Evolutionary conservation across 768 basidiomycete genomes (phyloP).

Genomic region (Lentinula lateritia): DNA sequence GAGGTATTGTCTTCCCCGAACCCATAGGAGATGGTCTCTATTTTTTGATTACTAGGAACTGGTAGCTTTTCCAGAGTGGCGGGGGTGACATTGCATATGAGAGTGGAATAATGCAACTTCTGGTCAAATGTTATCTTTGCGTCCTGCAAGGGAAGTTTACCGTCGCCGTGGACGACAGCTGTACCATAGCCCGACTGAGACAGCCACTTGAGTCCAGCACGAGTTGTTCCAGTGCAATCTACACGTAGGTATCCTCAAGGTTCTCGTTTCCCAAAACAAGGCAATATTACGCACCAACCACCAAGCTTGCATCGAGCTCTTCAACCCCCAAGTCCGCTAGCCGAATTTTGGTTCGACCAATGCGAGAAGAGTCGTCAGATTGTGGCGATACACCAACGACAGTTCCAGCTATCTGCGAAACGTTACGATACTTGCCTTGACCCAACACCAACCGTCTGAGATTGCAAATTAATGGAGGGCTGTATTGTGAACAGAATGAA

Average conservation of each 20-base stretch:
- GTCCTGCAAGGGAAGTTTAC: background rate
- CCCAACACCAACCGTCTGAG: conserved; percentile 11
- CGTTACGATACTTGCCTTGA: conserved; percentile 9
- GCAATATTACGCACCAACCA: conserved; percentile 12
- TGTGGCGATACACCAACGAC: conserved; percentile 8
- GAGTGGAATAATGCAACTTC: conserved; percentile 14
- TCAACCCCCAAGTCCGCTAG: background rate
- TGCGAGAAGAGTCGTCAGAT: background rate
- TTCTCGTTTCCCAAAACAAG: background rate
- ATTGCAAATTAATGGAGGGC: background rate
- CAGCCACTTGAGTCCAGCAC: conserved; percentile 14
- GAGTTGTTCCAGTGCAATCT: conserved; percentile 17
- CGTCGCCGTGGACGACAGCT: background rate
- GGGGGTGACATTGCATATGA: conserved; percentile 10
- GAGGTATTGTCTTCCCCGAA: conserved; percentile 2
- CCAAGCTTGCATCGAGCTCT: conserved; percentile 10
- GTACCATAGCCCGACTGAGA: conserved; percentile 7
- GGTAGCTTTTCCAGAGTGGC: conserved; percentile 5
- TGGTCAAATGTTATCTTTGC: conserved; percentile 12
- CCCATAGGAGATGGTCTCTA: background rate
- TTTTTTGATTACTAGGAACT: conserved; percentile 8
- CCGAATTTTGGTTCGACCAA: conserved; percentile 11
- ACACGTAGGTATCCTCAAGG: background rate
- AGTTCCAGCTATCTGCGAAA: conserved; percentile 16
- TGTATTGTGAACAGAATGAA: background rate